These are phyloP conservation scores for Lactarius hatsudake DNA, from an alignment of 768 basidiomycete species.

Conservation along the genomic window DNA sequence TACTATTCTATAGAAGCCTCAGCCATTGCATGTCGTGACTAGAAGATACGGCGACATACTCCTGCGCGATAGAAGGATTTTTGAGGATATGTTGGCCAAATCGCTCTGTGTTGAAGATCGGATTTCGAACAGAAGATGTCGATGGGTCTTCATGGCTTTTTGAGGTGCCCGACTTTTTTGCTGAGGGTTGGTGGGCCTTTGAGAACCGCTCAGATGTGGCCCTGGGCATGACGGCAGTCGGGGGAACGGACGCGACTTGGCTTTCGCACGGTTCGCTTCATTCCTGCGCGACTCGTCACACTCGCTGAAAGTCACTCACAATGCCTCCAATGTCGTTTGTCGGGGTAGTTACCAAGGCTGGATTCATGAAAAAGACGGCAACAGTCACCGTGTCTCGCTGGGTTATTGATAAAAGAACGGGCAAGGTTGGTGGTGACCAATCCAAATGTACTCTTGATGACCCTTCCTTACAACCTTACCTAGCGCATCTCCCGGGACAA, in stretches of 20 bases:
- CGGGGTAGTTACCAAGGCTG: slow-evolving; percentile 76
- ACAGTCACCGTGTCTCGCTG: slow-evolving; percentile 79
- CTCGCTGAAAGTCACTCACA: slow-evolving; percentile 12
- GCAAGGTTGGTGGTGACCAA: slow-evolving; percentile 54
- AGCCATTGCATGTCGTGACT: slow-evolving; percentile 21
- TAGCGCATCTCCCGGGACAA: slow-evolving; percentile 74
- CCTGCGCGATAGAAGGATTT: slow-evolving; percentile 86
- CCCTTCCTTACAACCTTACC: slow-evolving; percentile 17
- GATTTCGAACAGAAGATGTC: slow-evolving; percentile 59
- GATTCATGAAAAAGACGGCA: slow-evolving; percentile 80
- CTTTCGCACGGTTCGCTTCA: slow-evolving; percentile 1
- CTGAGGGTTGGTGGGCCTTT: slow-evolving; percentile 60
- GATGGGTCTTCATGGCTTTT: slow-evolving; percentile 39
- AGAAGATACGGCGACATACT: slow-evolving; percentile 45
- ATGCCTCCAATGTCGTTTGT: slow-evolving; percentile 81
- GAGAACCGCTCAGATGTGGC: slow-evolving; percentile 29
- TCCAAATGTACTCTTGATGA: background rate
- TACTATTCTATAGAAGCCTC: slow-evolving; percentile 29
- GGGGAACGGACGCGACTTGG: background rate
- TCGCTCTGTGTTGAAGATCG: slow-evolving; percentile 90
- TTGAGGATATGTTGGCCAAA: slow-evolving; percentile 99
- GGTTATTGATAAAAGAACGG: slow-evolving; percentile 68
- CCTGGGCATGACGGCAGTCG: slow-evolving; percentile 15
- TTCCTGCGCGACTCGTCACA: background rate
- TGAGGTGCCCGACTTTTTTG: slow-evolving; percentile 47